These are phyloP conservation scores for Choricystis sp. DNA, from an alignment of 139 green algal genomes.

Conservation along the genomic window DNA sequence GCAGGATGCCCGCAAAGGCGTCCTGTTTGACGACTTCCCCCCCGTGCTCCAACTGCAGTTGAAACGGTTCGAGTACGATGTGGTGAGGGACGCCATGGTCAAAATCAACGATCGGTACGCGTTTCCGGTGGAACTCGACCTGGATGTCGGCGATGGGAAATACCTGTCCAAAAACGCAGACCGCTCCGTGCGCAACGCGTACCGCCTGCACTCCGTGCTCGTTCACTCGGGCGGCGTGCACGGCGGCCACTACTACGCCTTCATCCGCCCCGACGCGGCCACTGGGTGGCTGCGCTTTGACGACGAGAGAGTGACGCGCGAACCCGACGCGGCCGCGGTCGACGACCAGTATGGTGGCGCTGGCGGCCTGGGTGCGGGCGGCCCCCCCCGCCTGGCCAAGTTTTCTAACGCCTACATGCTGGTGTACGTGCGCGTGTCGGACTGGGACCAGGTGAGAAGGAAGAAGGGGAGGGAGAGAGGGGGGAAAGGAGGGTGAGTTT, in stretches of 20 bases:
- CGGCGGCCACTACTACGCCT: constrained; percentile 95
- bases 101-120: constrained; percentile 95
- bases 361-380: constrained; percentile 2
- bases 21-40: constrained; percentile 79
- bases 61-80: constrained; percentile 97
- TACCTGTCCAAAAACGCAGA: constrained; percentile 50
- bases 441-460: no score
- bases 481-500: no score
- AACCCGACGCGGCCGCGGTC: constrained; percentile 46
- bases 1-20: constrained; percentile 81
- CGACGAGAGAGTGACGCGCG: constrained; percentile 76
- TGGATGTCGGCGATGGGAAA: constrained; percentile 31
- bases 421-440: constrained; percentile 78
- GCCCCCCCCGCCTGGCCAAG: constrained; percentile 39
- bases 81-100: constrained; percentile 57
- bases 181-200: constrained; percentile 57
- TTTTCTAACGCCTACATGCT: constrained; percentile 99
- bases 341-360: constrained; percentile 74
- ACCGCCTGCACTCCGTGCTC: constrained; percentile 76
- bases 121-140: constrained; percentile 78
- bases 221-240: constrained; percentile 90
- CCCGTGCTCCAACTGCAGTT: constrained; percentile 94
- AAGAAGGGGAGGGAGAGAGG: no score
- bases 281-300: constrained; percentile 94
- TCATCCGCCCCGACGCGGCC: constrained; percentile 45